phyloP scores from a whole-genome alignment of 176 grass and related monocot species.

The Oropetium thomaeum region DNA sequence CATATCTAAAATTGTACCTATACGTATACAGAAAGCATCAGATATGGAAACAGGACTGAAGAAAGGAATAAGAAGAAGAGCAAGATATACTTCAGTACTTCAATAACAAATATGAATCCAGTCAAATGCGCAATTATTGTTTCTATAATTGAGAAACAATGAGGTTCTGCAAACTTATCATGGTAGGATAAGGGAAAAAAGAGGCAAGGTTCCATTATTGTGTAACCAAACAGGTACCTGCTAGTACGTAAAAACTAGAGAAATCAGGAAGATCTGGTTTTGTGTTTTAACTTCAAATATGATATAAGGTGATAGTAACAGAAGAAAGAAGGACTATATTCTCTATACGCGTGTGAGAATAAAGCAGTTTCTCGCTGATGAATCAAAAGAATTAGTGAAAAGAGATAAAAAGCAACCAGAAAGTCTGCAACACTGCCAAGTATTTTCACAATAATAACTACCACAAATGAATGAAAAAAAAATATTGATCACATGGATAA shows the following conservation, averaged over 20 bases:
- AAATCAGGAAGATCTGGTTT: background rate
- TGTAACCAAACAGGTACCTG: background rate
- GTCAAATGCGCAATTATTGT: background rate
- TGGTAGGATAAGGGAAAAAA: background rate
- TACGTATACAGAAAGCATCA: conserved; percentile 10
- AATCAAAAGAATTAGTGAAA: background rate
- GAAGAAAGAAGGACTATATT: background rate
- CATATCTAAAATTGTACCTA: conserved; percentile 37
- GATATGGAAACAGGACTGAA: background rate
- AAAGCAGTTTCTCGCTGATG: background rate
- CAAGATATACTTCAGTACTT: background rate
- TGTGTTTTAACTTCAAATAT: background rate
- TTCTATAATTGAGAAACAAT: background rate
- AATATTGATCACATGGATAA: no score
- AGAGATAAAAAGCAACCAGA: background rate
- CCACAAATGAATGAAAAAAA: background rate
- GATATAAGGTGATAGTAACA: background rate
- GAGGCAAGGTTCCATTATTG: background rate
- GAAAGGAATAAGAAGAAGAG: background rate
- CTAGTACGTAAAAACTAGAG: background rate
- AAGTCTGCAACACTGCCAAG: background rate
- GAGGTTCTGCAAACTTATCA: background rate
- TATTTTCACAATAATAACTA: background rate
- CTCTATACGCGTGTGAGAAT: background rate
- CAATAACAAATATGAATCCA: background rate